Base-by-base conservation (phyloP, 2,329 filamentous ascomycete species). In the Hypoxylon sp. region DNA sequence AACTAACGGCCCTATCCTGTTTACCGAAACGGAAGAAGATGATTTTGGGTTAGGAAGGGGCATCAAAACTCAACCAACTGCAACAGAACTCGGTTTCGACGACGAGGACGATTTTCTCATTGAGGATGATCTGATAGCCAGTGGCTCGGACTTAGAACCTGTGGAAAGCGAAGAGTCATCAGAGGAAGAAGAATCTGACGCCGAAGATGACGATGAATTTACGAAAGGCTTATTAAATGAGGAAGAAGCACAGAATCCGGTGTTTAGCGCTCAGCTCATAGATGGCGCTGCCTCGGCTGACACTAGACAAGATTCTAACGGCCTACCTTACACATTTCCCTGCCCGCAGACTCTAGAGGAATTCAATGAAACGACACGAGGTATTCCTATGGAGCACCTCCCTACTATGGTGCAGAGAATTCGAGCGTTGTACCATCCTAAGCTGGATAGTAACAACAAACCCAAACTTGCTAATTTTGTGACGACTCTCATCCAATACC, bases 91-190 rank as follows among this genome's bases (percentile, higher is more conserved):
- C 17, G 91, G 89, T 5, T 89, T 97, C 32, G 93, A 97, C 68
- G 94, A 97, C 70, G 94, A 98, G 74, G 94, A 98, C 71, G 93
- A 97, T 71, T 98, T 98, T 72, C 76, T 94, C 24, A 89, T 97
- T 65, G 94, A 98, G 62, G 92, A 95, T 65, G 91, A 97, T 73
- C 84, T 98, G 15, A 85, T 97, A 32, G 93, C 93, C 11, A 94
- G 89, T 69, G 91, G 89, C 37, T 94, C 92, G 5, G 88, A 90
- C 39, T 72, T 88, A n/a, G 87, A 90, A 26, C 79, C 82, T 4
- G 78, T 84, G 17, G 82, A 82, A 6, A 84, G 82, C 37, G 84
- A 85, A 41, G 82, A 84, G 22, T 81, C 83, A 10, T 84, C 85
- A 24, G 82, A 84, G 0, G 82, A 84, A 4, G 80, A 82, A 20